Evolutionary conservation across 768 basidiomycete species (phyloP).

Genomic region (Russula dissimulans): DNA sequence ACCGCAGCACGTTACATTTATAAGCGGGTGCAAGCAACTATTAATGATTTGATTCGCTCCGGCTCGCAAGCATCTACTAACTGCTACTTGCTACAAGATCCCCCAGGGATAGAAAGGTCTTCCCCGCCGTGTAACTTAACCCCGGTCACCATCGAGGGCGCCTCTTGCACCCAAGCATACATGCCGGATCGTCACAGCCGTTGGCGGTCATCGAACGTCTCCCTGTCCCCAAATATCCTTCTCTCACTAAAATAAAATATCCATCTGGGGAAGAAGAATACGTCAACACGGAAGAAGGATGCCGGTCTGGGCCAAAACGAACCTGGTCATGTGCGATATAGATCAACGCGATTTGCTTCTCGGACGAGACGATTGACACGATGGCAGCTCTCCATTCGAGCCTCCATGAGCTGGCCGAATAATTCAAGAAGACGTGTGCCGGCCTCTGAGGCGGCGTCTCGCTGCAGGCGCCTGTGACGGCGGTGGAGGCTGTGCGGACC

Average conservation of each 20-base stretch:
- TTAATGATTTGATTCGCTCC: too few relatives aligned
- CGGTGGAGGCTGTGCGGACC: conserved; percentile 26
- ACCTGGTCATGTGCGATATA: conserved; percentile 18
- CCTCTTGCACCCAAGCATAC: background rate
- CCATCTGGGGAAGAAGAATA: background rate
- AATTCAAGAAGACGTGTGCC: conserved; percentile 50
- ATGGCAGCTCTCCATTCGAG: conserved; percentile 69
- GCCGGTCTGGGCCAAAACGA: background rate
- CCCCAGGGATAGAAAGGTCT: background rate
- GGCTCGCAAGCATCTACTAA: background rate
- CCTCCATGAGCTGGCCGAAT: conserved; percentile 65
- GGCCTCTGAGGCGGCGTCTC: conserved; percentile 25
- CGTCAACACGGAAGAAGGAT: background rate
- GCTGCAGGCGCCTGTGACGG: conserved; percentile 24
- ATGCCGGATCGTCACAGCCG: background rate
- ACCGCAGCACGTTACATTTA: background rate
- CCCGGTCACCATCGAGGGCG: background rate
- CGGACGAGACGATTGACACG: conserved; percentile 50
- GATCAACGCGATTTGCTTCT: conserved; percentile 32
- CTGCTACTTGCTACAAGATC: background rate
- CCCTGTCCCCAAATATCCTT: background rate
- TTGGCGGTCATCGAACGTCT: conserved; percentile 11
- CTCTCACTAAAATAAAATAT: background rate
- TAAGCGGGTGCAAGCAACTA: background rate
- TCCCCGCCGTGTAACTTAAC: conserved; percentile 5